A percentile compares a stretch with the other conserved stretches of the same genome.
Evolutionary conservation across 768 basidiomycete genomes (phyloP).

Genomic region (Megacollybia marginata): DNA sequence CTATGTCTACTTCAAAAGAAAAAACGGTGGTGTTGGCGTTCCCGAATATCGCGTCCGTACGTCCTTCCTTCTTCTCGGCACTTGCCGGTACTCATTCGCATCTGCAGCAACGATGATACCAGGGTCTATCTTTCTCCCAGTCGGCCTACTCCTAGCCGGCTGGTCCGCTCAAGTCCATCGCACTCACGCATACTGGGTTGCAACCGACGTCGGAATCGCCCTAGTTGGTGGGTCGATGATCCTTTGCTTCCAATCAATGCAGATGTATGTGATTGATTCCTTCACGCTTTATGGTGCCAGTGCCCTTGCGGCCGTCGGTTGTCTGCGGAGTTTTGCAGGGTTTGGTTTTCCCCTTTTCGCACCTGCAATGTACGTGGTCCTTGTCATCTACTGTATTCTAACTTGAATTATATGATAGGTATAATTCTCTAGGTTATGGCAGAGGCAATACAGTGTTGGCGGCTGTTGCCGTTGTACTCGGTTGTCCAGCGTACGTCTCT

Average conservation of each 20-base stretch:
- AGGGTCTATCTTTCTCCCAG: conserved; percentile 51
- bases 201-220: conserved; percentile 54
- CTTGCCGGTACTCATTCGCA: background rate
- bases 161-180: conserved; percentile 30
- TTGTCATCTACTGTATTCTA: too few species aligned
- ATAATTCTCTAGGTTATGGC: conserved; percentile 51
- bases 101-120: conserved; percentile 45
- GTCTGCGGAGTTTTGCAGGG: conserved; percentile 56
- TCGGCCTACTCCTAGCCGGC: conserved; percentile 62
- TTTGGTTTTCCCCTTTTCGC: conserved; percentile 79
- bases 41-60: conserved; percentile 44
- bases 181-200: conserved; percentile 55
- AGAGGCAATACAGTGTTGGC: conserved; percentile 65
- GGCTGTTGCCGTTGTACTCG: conserved; percentile 45
- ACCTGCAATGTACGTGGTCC: conserved; percentile 47
- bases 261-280: conserved; percentile 61
- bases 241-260: conserved; percentile 52
- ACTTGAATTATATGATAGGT: too few species aligned
- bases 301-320: conserved; percentile 41
- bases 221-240: conserved; percentile 52
- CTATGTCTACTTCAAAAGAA: conserved; percentile 41
- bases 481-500: conserved; percentile 40
- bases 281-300: conserved; percentile 66
- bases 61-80: conserved; percentile 9
- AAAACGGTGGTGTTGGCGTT: conserved; percentile 37